Evolutionary conservation across 1,284 basidiomycete species (phyloP), one percentile per base, ranked within the genome.

Genomic region (Microbotryomycetes sp.): DNA sequence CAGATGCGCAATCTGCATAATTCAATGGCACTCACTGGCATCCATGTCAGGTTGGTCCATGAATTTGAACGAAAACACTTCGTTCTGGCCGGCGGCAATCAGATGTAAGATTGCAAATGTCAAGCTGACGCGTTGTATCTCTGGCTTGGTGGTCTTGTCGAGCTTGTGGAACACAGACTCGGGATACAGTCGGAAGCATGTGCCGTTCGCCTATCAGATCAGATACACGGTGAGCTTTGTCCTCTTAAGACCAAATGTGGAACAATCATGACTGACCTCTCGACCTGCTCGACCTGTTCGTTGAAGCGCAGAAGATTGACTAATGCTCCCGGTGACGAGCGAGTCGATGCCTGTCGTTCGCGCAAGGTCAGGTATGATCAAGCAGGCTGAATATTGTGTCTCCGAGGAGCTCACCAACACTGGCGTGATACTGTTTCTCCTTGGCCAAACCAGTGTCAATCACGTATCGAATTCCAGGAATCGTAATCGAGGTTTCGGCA

Each of bases 401-500:
- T n/a, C n/a, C n/a, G 28, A 4, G 1, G 25, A 12, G 45, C 65
- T 31, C 26, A 64, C 69, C 69, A 4, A 60, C 64, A 6, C 54
- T 49, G 1, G 72, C 66, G 46, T 73, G 71, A 75, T 88, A 93
- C 60, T 87, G 82, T 77, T 96, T 96, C 76, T 97, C 92, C 76
- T 99, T 99, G 72, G 88, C 90, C 76, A 93, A 87, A 0, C 92
- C 92, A 0, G 89, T 87, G 76, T 99, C 94, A 53, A 99, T 87
- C 6, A 99, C 94, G 74, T 91, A 97, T 62, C 84, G 87, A 58
- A 98, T 87, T 2, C 93, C 93, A 4, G 93, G 92, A 71, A 99
- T 96, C 4, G 94, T 98, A 75, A 99, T 89, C 25, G 89, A 92
- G 0, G 96, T 98, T 76, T 98, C 94, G n/a, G 94, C 92, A 56